These are phyloP conservation scores for Chaetomium globosum DNA, from an alignment of 2,329 filamentous ascomycete species.

Conservation along the genomic window DNA sequence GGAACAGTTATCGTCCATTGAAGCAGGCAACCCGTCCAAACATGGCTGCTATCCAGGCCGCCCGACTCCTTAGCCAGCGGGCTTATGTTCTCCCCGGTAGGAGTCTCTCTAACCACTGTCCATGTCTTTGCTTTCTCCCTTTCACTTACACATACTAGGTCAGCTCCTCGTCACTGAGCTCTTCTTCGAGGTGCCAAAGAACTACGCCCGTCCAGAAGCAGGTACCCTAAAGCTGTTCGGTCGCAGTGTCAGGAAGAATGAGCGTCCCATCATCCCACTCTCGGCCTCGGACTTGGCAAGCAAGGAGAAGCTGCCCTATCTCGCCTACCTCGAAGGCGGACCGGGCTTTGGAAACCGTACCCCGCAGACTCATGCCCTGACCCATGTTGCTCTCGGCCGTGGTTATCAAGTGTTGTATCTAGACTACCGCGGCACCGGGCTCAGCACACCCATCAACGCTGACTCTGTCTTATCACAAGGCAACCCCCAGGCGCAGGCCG, in stretches of 20 bases:
- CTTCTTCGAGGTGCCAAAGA: constrained; percentile 83
- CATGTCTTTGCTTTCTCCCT: not conserved
- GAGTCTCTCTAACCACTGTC: not conserved
- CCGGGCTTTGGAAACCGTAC: constrained; percentile 76
- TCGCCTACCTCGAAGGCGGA: constrained; percentile 81
- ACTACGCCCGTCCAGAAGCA: constrained; percentile 66
- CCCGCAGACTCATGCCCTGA: constrained; percentile 73
- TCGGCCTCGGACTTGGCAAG: constrained; percentile 38
- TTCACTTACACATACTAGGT: constrained; percentile 50
- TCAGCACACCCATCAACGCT: constrained; percentile 78
- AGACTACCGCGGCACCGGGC: constrained; percentile 88
- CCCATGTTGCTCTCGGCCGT: constrained; percentile 70
- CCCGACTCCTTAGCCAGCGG: constrained; percentile 44
- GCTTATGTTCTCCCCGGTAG: constrained; percentile 36
- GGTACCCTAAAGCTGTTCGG: constrained; percentile 75
- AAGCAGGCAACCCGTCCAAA: not conserved
- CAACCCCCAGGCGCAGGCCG: constrained; percentile 67
- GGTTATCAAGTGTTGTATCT: constrained; percentile 85
- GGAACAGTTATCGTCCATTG: no score
- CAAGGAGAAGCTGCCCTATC: constrained; percentile 54
- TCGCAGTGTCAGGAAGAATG: constrained; percentile 68
- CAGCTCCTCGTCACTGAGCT: constrained; percentile 77
- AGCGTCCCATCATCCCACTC: constrained; percentile 59
- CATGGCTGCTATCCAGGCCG: constrained; percentile 40
- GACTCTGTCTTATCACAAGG: constrained; percentile 69